These are phyloP conservation scores for Sugiyamaella grinbergsii DNA, from an alignment of 1,139 yeast species.

Conservation along the genomic window DNA sequence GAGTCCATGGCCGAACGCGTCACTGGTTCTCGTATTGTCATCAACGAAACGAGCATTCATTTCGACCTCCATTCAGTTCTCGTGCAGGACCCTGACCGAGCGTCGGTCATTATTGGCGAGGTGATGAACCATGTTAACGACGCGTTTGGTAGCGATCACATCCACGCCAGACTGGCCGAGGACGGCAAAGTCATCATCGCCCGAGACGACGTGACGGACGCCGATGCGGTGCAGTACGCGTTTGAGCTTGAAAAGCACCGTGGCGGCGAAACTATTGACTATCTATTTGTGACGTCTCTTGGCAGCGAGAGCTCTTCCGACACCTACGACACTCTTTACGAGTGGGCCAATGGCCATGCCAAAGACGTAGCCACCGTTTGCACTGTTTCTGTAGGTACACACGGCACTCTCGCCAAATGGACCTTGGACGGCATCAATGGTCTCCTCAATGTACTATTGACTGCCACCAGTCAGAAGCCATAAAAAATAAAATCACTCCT, in stretches of 20 bases:
- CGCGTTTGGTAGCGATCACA: conserved; percentile 59
- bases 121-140: conserved; percentile 84
- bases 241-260: conserved; percentile 21
- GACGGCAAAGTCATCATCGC: conserved; percentile 44
- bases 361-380: conserved; percentile 44
- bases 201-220: conserved; percentile 29
- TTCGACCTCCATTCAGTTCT: conserved; percentile 49
- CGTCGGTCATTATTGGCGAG: conserved; percentile 74
- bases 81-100: conserved; percentile 70
- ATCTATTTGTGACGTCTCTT: conserved; percentile 57
- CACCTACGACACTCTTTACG: conserved; percentile 60
- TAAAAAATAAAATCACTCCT: conserved; percentile 5
- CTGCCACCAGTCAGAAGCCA: conserved; percentile 21
- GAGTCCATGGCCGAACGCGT: conserved; percentile 72
- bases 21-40: conserved; percentile 74
- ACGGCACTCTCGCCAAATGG: conserved; percentile 64
- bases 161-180: conserved; percentile 77
- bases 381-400: conserved; percentile 65
- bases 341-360: conserved; percentile 50
- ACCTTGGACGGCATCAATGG: conserved; percentile 80
- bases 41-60: conserved; percentile 73
- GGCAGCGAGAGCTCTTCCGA: conserved; percentile 58
- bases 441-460: conserved; percentile 48
- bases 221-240: conserved; percentile 34
- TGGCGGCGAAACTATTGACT: conserved; percentile 22